Evolutionary conservation across 75 land plant genomes (phyloP).

Genomic region (Picea glauca): DNA sequence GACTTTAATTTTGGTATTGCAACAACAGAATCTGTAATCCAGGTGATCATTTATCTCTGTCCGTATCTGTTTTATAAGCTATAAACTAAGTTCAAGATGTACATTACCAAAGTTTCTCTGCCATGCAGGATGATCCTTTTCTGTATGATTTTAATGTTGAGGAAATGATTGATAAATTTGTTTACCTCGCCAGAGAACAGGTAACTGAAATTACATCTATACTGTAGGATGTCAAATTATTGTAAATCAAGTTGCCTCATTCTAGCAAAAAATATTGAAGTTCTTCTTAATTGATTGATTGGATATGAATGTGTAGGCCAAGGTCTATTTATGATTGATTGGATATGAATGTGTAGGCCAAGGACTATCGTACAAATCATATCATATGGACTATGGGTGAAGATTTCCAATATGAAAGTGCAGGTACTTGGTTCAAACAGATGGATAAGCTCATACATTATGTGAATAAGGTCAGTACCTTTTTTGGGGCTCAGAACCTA

Average conservation of each 20-base stretch:
- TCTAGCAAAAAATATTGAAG: too few species aligned
- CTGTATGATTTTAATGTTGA: not conserved
- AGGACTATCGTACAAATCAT: slow-evolving; percentile 68
- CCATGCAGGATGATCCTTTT: slow-evolving; percentile 57
- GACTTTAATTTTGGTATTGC: slow-evolving; percentile 48
- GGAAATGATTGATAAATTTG: not conserved
- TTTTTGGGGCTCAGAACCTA: too few species aligned
- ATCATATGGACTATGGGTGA: slow-evolving; percentile 82
- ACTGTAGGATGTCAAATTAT: not conserved
- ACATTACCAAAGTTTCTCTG: not conserved
- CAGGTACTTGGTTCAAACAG: slow-evolving; percentile 57
- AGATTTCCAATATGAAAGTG: slow-evolving; percentile 70
- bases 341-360: slow-evolving; percentile 41
- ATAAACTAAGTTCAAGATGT: not conserved
- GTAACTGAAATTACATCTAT: not conserved
- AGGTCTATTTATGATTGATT: slow-evolving; percentile 20
- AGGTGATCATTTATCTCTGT: not conserved
- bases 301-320: slow-evolving; percentile 41
- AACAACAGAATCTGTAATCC: slow-evolving; percentile 6
- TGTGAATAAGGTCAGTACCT: slow-evolving; percentile 45
- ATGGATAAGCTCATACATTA: slow-evolving; percentile 81
- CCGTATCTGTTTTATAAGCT: not conserved
- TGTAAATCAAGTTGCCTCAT: not conserved
- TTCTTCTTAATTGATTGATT: not conserved
- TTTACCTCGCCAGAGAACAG: not conserved